Evolutionary conservation across 306 rosid genomes (phyloP).

Genomic region (Aeschynomene evenia): DNA sequence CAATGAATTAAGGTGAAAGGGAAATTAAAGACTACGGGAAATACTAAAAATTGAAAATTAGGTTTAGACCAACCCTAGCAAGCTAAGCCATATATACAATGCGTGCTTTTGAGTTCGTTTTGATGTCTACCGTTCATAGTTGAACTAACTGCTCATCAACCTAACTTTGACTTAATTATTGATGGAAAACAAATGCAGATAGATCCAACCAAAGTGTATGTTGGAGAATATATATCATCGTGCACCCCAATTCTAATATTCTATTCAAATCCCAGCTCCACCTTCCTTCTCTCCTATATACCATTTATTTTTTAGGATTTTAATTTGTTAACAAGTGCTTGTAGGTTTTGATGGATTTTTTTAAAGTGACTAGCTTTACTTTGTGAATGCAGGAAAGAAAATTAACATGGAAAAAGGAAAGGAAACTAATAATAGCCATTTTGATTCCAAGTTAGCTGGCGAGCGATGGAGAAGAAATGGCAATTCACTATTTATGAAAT

Average conservation of each 20-base stretch:
- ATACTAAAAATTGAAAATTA: too few species aligned
- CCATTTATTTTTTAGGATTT: too few species aligned
- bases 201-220: not conserved
- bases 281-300: not conserved
- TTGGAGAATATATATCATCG: not conserved
- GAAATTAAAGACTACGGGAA: not conserved
- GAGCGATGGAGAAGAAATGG: too few species aligned
- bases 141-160: not conserved
- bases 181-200: not conserved
- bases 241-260: too few species aligned
- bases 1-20: not conserved
- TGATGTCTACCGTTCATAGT: constrained; percentile 7
- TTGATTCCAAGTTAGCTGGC: too few species aligned
- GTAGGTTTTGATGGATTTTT: not conserved
- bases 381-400: not conserved
- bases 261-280: not conserved
- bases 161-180: constrained; percentile 1
- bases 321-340: too few species aligned
- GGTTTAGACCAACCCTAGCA: not conserved
- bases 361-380: too few species aligned
- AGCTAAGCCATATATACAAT: too few species aligned
- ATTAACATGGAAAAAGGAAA: not conserved
- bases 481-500: too few species aligned
- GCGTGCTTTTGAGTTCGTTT: too few species aligned
- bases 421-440: too few species aligned